Evolutionary conservation across 108 stramenopile genomes (phyloP).

Genomic region (Cyclostephanos invisitatus): DNA sequence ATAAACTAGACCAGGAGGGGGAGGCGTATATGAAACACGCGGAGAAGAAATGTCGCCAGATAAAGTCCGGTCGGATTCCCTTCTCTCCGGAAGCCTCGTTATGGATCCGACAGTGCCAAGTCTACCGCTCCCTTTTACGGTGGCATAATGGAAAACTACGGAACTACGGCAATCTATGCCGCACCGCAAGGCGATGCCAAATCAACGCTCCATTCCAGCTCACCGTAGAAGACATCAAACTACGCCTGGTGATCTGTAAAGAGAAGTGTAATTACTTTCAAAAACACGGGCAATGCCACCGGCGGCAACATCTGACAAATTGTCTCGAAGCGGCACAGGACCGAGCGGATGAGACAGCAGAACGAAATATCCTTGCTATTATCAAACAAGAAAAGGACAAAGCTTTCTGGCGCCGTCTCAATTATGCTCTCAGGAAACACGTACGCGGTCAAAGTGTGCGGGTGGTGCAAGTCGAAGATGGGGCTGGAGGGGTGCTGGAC

Average conservation of each 20-base stretch:
- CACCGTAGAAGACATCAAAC: background rate
- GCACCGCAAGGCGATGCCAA: constrained; percentile 4
- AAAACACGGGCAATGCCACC: constrained; percentile 12
- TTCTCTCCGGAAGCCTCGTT: constrained; percentile 15
- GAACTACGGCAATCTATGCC: constrained; percentile 22
- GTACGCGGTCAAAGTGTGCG: constrained; percentile 1
- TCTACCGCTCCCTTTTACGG: constrained; percentile 17
- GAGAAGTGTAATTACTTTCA: constrained; percentile 21
- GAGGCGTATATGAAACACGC: constrained; percentile 12
- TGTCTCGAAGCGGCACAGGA: constrained; percentile 7
- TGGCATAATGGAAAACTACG: constrained; percentile 3
- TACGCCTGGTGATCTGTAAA: constrained; percentile 7
- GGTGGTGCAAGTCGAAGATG: constrained; percentile 12
- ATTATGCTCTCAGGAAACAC: constrained; percentile 9
- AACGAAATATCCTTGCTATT: constrained; percentile 16
- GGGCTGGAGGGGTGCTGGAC: background rate
- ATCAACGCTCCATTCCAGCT: constrained; percentile 9
- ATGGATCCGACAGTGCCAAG: constrained; percentile 25
- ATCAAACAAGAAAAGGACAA: constrained; percentile 19
- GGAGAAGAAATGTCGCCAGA: constrained; percentile 29
- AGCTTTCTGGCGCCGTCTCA: constrained; percentile 12
- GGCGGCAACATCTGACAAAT: constrained; percentile 6
- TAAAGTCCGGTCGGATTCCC: constrained; percentile 25
- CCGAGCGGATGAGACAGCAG: constrained; percentile 5
- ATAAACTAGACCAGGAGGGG: background rate